These are phyloP conservation scores for Colletotrichum scovillei DNA, from an alignment of 2,329 filamentous ascomycete genomes.

Conservation along the genomic window DNA sequence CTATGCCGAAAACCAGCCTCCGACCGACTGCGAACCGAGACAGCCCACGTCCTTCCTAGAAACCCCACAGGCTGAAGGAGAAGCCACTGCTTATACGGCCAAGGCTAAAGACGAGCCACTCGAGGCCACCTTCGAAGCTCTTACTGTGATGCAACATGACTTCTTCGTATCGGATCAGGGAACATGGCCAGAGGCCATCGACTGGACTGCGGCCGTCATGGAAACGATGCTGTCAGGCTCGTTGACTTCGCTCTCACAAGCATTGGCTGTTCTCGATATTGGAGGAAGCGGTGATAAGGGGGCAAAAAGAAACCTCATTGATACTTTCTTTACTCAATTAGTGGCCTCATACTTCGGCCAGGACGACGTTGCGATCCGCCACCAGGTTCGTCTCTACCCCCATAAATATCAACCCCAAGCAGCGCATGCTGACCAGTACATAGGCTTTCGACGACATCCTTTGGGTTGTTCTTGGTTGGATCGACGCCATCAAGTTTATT, in stretches of 20 bases:
- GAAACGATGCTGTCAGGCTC: slow-evolving; percentile 82
- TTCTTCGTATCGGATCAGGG: slow-evolving; percentile 84
- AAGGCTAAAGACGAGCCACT: slow-evolving; percentile 45
- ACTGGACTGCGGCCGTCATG: slow-evolving; percentile 92
- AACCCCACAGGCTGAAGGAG: not conserved
- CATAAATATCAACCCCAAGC: not conserved
- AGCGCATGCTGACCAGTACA: slow-evolving; percentile 10
- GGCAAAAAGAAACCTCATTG: slow-evolving; percentile 81
- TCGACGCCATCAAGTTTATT: slow-evolving; percentile 84
- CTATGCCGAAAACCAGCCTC: slow-evolving; percentile 26
- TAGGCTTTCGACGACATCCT: slow-evolving; percentile 94
- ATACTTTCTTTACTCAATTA: slow-evolving; percentile 82
- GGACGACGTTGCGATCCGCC: slow-evolving; percentile 78
- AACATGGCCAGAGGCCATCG: slow-evolving; percentile 87
- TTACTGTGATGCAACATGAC: slow-evolving; percentile 79
- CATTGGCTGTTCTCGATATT: slow-evolving; percentile 54
- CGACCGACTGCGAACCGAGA: slow-evolving; percentile 29
- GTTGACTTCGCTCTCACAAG: slow-evolving; percentile 76
- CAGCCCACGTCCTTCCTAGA: slow-evolving; percentile 25
- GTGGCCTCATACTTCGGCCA: slow-evolving; percentile 88
- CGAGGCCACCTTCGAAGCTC: slow-evolving; percentile 68
- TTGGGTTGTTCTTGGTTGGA: slow-evolving; percentile 94
- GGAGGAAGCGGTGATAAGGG: slow-evolving; percentile 54
- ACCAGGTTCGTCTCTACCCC: slow-evolving; percentile 52
- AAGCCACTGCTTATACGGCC: not conserved